Evolutionary conservation across 2,329 filamentous ascomycete genomes (phyloP).

Genomic region (Eurotiales sp.): DNA sequence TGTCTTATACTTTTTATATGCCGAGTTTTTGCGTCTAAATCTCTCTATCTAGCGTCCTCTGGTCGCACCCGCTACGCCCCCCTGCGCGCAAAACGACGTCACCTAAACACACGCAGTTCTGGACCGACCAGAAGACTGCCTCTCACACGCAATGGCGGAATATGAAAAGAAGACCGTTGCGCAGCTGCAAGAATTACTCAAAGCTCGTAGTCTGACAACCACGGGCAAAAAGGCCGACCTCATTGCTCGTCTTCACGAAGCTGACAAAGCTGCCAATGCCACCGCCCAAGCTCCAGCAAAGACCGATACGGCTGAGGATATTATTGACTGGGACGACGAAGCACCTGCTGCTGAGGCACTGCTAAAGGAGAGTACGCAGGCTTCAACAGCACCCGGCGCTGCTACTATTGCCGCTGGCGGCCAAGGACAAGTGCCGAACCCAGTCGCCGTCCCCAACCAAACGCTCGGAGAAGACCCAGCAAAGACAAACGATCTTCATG

Average conservation of each 20-base stretch:
- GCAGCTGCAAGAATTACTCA: constrained; percentile 48
- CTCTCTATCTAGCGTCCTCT: background rate
- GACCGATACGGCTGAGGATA: constrained; percentile 35
- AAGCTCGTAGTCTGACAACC: constrained; percentile 43
- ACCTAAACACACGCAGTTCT: background rate
- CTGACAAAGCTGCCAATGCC: constrained; percentile 28
- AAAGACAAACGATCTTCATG: constrained; percentile 35
- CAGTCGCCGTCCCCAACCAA: constrained; percentile 39
- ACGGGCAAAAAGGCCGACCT: constrained; percentile 51
- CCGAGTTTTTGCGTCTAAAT: background rate
- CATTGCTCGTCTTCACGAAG: constrained; percentile 44
- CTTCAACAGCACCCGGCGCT: constrained; percentile 30
- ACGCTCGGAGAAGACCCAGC: constrained; percentile 35
- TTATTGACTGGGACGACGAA: constrained; percentile 45
- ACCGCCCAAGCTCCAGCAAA: constrained; percentile 20
- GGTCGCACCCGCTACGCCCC: constrained; percentile 8
- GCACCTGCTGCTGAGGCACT: constrained; percentile 28
- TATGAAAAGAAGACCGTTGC: constrained; percentile 50
- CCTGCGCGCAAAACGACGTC: constrained; percentile 10
- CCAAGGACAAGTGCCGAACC: constrained; percentile 35
- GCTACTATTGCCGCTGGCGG: constrained; percentile 36
- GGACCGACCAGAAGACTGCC: background rate
- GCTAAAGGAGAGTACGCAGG: constrained; percentile 23
- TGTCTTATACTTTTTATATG: background rate
- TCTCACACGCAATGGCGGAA: constrained; percentile 33